Base-by-base conservation (phyloP, 108 stramenopile species). In the Pseudonitzschia pungens region DNA sequence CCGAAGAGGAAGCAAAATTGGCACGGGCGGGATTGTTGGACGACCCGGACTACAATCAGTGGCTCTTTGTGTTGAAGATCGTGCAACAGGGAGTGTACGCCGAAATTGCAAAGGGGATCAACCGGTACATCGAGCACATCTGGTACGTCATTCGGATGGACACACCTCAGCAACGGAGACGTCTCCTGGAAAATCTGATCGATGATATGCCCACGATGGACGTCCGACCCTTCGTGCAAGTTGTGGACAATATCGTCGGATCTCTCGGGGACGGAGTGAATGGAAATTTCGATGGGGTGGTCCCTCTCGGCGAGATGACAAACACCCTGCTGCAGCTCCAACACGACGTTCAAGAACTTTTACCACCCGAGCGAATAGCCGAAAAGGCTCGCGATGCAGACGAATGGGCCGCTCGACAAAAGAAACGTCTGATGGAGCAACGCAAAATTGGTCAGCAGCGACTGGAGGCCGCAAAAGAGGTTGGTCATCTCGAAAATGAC, bases 151-250 rank as follows among this genome's bases (percentile, higher is more conserved):
- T 95, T 15, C 75, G 94, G 20, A 92, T 95, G 91, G 82, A 95
- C 51, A 87, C 91, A 11, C 87, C 90, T 42, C 40, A 55, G 42
- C 86, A 95, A 77, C 80, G 94, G 43, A 81, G 73, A 60, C 63
- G 72, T 43, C 73, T 95, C 20, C 71, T 95, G 32, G 67, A 66
- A 18, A 80, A 87, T 54, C 62, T 95, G 32, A 92, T 95, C 56
- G 91, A 95, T 65, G 89, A 74, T 2, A 88, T 95, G 88, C 94
- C 94, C 18, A 88, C 94, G 4, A 70, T 95, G 81, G 94, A 95
- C 72, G 90, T 95, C 36, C 83, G 94, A 2, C 94, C 94, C 26
- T 95, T 95, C 74, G 91, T 92, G 11, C 86, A 83, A 71, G 94
- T 95, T 14, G 90, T 92, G n/a, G 84, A 89, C 59, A 95, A 92